Evolutionary conservation across 371 early-diverging fungal genomes (phyloP).

Genomic region (Mucor lusitanicus): DNA sequence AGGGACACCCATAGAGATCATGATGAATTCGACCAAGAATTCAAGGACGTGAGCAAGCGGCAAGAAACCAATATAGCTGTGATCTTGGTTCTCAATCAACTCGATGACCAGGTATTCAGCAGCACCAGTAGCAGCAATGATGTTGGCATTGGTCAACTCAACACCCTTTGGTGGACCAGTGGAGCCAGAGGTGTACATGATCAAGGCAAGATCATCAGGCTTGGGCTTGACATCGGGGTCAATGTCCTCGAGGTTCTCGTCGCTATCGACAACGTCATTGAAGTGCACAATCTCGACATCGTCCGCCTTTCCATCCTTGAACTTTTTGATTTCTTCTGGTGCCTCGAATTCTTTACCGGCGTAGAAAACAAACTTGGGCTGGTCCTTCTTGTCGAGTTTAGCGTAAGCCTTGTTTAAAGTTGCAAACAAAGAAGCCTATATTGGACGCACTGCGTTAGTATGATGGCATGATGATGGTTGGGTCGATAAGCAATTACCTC

Average conservation of each 20-base stretch:
- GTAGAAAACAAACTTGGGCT: constrained; percentile 38
- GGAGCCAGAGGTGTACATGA: constrained; percentile 87
- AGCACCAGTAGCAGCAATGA: constrained; percentile 68
- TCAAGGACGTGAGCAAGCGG: constrained; percentile 92
- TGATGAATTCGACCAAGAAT: constrained; percentile 67
- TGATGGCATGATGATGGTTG: background rate
- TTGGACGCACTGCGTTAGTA: background rate
- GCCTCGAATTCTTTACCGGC: constrained; percentile 41
- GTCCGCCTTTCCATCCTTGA: constrained; percentile 16
- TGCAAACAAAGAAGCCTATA: constrained; percentile 35
- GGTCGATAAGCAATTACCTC: constrained; percentile 48
- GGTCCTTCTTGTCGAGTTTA: constrained; percentile 14
- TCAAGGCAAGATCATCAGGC: constrained; percentile 75
- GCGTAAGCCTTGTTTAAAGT: constrained; percentile 36
- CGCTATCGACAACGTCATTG: constrained; percentile 17
- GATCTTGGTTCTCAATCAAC: constrained; percentile 39
- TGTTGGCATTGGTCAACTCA: constrained; percentile 65
- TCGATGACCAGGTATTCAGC: constrained; percentile 49
- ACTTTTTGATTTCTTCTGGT: constrained; percentile 27
- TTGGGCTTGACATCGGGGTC: constrained; percentile 39
- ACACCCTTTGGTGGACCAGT: constrained; percentile 83
- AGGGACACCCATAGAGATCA: constrained; percentile 49
- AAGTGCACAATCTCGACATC: constrained; percentile 30
- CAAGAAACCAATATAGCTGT: constrained; percentile 80
- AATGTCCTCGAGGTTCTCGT: background rate